Percentiles rank a stretch among this genome's conserved stretches.
Conservation (phyloP, 352 stramenopile species). For the Phytopythium helicoides region DNA sequence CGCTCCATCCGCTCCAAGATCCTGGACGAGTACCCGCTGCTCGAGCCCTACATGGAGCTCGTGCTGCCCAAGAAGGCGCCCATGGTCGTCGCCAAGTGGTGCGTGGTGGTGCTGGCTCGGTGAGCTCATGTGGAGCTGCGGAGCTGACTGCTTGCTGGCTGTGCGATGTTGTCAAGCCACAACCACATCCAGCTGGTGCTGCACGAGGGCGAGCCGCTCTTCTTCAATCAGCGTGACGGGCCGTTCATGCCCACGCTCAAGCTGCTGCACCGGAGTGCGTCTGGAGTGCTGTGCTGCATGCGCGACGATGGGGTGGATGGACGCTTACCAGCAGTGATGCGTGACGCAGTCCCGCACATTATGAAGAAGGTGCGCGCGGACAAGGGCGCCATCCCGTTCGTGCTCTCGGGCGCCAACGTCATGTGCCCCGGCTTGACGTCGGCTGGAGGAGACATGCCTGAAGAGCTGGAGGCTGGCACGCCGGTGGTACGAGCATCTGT, state of each 20-base stretch:
- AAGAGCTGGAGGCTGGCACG: slow-evolving; percentile 78
- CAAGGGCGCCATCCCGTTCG: slow-evolving; percentile 97
- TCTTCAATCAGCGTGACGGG: slow-evolving; percentile 96
- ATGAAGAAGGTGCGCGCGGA: slow-evolving; percentile 95
- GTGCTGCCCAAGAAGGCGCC: slow-evolving; percentile 95
- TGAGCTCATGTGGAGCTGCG: background rate
- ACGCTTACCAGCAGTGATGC: background rate
- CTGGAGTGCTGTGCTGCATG: too few species aligned
- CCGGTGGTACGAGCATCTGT: slow-evolving; percentile 64
- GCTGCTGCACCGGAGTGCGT: slow-evolving; percentile 92
- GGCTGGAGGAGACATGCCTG: slow-evolving; percentile 91
- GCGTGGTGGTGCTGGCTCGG: slow-evolving; percentile 6
- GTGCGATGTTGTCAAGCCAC: slow-evolving; percentile 42
- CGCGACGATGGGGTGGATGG: background rate
- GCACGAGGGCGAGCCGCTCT: slow-evolving; percentile 89
- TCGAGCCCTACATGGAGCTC: slow-evolving; percentile 87
- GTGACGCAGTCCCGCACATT: slow-evolving; percentile 74
- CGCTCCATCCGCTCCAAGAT: slow-evolving; percentile 94
- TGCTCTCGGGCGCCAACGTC: slow-evolving; percentile 97
- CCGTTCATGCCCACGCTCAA: slow-evolving; percentile 96
- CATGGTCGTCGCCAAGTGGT: slow-evolving; percentile 92
- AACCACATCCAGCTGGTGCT: slow-evolving; percentile 91
- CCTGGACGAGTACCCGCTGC: slow-evolving; percentile 90
- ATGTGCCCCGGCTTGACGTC: slow-evolving; percentile 99
- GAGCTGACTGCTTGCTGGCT: background rate